phyloP scores from a whole-genome alignment of 192 early-diverging fungal species.

The Funneliformis mosseae region DNA sequence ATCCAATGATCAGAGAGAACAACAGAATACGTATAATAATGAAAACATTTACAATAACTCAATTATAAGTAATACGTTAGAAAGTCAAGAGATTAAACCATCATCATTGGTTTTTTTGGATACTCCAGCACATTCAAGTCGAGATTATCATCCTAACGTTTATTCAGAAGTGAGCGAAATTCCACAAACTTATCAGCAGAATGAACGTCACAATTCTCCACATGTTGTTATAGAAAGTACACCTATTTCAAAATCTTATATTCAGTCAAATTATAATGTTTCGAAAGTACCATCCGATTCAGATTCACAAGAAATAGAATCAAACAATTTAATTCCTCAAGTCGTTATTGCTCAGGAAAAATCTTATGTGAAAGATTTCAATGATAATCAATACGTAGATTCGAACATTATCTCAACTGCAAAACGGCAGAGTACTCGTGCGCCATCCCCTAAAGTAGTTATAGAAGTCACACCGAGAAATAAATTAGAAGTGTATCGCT shows the following conservation, averaged over 20 bases:
- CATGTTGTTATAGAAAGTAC: background rate
- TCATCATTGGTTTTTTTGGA: background rate
- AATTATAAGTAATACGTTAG: background rate
- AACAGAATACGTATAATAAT: background rate
- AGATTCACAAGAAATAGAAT: background rate
- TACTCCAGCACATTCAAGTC: background rate
- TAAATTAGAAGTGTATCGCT: constrained; percentile 19
- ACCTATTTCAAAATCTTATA: background rate
- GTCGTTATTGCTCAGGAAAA: background rate
- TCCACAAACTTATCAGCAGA: background rate
- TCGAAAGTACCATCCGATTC: background rate
- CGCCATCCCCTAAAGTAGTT: constrained; percentile 19
- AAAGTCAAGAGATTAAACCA: background rate
- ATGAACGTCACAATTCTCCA: background rate
- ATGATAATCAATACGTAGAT: background rate
- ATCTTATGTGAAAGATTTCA: too few relatives aligned
- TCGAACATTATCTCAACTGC: background rate
- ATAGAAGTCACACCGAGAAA: constrained; percentile 17
- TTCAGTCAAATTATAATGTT: background rate
- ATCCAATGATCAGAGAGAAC: background rate
- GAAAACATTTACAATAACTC: background rate
- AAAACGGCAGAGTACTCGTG: background rate
- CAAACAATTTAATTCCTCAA: background rate
- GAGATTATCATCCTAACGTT: background rate
- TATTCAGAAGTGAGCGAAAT: background rate